Base-by-base conservation (phyloP, 177 flowering plant species). In the Vitis hybrid region DNA sequence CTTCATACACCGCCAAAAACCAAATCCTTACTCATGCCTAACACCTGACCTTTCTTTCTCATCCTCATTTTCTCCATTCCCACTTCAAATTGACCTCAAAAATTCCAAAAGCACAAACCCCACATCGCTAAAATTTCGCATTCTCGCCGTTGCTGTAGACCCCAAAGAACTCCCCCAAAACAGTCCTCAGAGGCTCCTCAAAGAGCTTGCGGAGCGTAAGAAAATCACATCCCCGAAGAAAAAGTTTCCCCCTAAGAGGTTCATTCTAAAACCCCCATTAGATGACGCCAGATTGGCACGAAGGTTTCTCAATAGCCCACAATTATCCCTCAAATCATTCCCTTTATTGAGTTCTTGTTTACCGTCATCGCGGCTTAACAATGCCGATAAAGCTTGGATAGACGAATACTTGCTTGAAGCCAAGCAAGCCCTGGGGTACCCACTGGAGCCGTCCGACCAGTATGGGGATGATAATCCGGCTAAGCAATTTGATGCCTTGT, bases 351-450 rank as follows among this genome's bases (percentile, higher is more conserved):
- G 97, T 64, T 95, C 99, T 62, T 95, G 99, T 74, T 75, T 93
- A 62, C 99, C 99, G 0, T 82, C 86, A 2, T 73, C 90, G 14
- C 81, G 87, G 21, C 79, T 95, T 9, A 93, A 91, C 85, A 86
- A 85, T 79, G 96, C 95, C 5, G 99, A 95, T 49, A 81, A 82
- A 69, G 81, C 85, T 1, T 95, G 99, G 99, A 95, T 95, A 4
- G 97, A 93, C 56, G 99, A 95, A 87, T 93, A 89, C 75, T 71
- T 95, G 68, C 84, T 95, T 0, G 98, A 95, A 65, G 99, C 90
- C 12, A 95, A 95, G 70, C 99, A 95, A 65, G 97, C 98, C 2
- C 72, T 95, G 1, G 99, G 99, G 24, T 93, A 95, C 81, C 93
- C 98, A 4, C 78, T 95, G 10, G 98, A 93, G 81, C 86, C 89